Evolutionary conservation across 768 basidiomycete species (phyloP).

Genomic region (Boletus subcaerulescens): DNA sequence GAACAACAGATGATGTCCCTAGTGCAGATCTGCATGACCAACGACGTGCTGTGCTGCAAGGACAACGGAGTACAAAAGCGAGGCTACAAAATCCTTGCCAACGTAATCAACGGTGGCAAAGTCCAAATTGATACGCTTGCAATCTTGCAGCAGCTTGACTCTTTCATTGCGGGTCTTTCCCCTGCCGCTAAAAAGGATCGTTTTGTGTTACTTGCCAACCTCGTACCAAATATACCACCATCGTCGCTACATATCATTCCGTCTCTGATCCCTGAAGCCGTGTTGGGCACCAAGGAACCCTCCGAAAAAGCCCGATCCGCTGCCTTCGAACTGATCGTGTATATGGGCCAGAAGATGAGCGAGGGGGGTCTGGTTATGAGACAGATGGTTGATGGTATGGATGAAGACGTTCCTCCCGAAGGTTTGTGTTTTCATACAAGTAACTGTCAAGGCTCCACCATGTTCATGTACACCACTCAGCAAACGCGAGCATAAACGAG

Average conservation of each 20-base stretch:
- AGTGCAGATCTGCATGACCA: constrained; percentile 65
- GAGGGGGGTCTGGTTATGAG: constrained; percentile 80
- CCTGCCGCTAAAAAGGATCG: constrained; percentile 95
- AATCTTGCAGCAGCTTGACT: constrained; percentile 64
- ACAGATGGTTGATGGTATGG: constrained; percentile 78
- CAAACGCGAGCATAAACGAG: constrained; percentile 78
- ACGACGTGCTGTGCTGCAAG: constrained; percentile 65
- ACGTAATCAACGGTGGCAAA: constrained; percentile 64
- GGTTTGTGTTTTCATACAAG: constrained; percentile 23
- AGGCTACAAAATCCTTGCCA: constrained; percentile 83
- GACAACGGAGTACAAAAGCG: constrained; percentile 95
- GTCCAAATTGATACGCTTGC: constrained; percentile 51
- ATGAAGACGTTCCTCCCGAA: constrained; percentile 56
- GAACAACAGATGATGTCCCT: constrained; percentile 56
- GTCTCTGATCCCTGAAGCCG: constrained; percentile 87
- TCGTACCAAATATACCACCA: constrained; percentile 67
- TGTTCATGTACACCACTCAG: constrained; percentile 33
- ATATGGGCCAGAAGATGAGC: constrained; percentile 92
- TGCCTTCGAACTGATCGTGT: constrained; percentile 86
- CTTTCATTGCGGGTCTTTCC: constrained; percentile 58
- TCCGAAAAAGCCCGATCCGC: constrained; percentile 88
- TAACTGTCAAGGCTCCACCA: neutral
- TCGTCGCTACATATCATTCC: constrained; percentile 81
- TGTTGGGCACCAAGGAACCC: constrained; percentile 94
- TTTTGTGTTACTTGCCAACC: constrained; percentile 64